Evolutionary conservation across 345 rosid genomes (phyloP), one percentile per base, ranked within the genome.

Genomic region (Raphanus sativus): DNA sequence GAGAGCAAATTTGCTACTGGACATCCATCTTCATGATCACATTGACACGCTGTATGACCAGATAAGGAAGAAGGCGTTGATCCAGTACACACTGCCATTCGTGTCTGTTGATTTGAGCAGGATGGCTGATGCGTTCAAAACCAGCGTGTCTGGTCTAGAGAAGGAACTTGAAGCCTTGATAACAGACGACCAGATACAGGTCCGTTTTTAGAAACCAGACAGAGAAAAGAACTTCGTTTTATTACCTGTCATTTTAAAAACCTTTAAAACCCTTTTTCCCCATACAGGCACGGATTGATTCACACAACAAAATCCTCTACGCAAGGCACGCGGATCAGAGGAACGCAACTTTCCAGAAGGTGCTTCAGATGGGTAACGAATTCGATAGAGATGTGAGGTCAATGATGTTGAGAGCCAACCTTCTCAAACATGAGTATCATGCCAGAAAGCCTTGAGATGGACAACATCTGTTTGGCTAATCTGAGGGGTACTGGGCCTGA

Each of bases 321-420:
- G 99, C 99, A 26, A 82, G 99, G 8, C 98, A 93, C 82, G 98
- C 99, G 0, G 98, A 96, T 85, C 99, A 96, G 76, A 89, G 99
- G 84, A 93, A 90, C 55, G 87, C 91, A 25, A 96, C 99, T 9
- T 93, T 93, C 85, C 98, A 96, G 61, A 90, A 91, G 69, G 99
- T 93, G 25, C 75, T 96, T 80, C 98, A 93, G 83, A 96, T 97
- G 62, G 99, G 99, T 75, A 70, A 73, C 25, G 98, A 96, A 72
- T 93, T 93, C 78, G 99, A 96, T 78, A 78, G 82, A 81, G 98
- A 96, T 84, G 95, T 86, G 38, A 86, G 89, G 80, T 86, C 94
- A 40, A 96, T 93, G 99, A 75, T 96, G 63, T 83, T 96, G 69
- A 86, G 99, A 84, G 86, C 93, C 45, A 93, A 87, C 81, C 97